Base-by-base conservation (phyloP, 1,284 basidiomycete species). In the Cystobasidium pallidum region DNA sequence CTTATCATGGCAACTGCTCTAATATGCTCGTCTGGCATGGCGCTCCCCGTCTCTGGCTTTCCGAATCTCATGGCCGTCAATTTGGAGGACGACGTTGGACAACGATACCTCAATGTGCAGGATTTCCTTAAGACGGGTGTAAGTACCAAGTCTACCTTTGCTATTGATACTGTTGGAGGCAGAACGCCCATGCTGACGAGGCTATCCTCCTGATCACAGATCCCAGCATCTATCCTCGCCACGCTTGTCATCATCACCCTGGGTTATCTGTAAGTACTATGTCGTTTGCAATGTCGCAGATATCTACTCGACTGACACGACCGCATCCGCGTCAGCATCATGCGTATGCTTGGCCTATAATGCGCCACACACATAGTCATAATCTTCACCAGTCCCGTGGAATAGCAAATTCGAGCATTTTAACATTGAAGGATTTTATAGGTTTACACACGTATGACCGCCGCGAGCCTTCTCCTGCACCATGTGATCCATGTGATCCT, bases 31-130 rank as follows among this genome's bases (percentile, higher is more conserved):
- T 86, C 92, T 2, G 96, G 95, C 0, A 99, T 99, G 95, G 96
- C 94, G 6, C 90, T 99, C 85, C 94, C 94, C 2, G 94, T 98
- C 41, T 94, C 91, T 73, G 95, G 95, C 6, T 98, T 99, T 84
- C 95, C 94, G 26, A 77, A 78, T 72, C 79, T 77, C 63, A 81
- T 80, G 39, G 80, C 80, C 1, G 79, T 94, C 26, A 92, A 91
- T 4, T 91, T 97, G 82, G 95, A 97, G 80, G 92, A 98, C 80
- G 93, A 96, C 80, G 86, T 98, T 66, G 95, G 95, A 1, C 89
- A 93, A 77, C 82, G 91, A 36, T 83, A 82, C 66, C 77, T 82
- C 17, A 67, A 58, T 1, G 80, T 80, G 13, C 78, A 78, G 66
- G 71, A 70, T 45, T 75, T 75, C 58, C 39, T 73, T 8, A 68